phyloP scores from a whole-genome alignment of 306 rosid genomes.

The Dalbergia cochinchinensis region DNA sequence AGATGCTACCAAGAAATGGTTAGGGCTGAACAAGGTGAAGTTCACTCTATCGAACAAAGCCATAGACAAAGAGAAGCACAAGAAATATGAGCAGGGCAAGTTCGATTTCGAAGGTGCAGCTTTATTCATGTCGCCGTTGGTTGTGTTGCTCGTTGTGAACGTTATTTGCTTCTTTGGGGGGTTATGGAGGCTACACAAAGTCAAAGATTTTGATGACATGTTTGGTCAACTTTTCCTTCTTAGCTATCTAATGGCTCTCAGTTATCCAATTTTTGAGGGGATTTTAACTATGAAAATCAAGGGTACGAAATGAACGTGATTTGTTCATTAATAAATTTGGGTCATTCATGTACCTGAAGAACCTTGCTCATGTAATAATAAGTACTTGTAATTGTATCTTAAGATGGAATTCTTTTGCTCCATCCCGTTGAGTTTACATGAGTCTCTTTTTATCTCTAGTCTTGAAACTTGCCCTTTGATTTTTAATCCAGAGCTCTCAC shows the following conservation, averaged over 20 bases:
- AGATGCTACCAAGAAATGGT: conserved; percentile 45
- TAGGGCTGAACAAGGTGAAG: conserved; percentile 48
- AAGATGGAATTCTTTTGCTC: too few relatives aligned
- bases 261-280: conserved; percentile 52
- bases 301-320: conserved; percentile 21
- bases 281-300: conserved; percentile 47
- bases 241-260: conserved; percentile 45
- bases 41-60: conserved; percentile 57
- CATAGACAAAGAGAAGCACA: conserved; percentile 54
- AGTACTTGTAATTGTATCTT: too few relatives aligned
- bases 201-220: conserved; percentile 45
- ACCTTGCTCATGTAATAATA: too few relatives aligned
- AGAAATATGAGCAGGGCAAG: conserved; percentile 59
- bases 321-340: neutral
- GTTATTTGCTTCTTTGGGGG: conserved; percentile 50
- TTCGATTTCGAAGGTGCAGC: conserved; percentile 65
- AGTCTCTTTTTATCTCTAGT: too few relatives aligned
- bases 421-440: too few relatives aligned
- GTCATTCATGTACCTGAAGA: neutral
- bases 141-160: conserved; percentile 45
- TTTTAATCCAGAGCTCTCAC: conserved; percentile 66
- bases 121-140: conserved; percentile 58
- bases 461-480: too few relatives aligned
- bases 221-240: conserved; percentile 53
- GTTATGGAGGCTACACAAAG: conserved; percentile 43